Percentiles rank a stretch among this genome's conserved stretches.
Evolutionary conservation across 1,284 basidiomycete genomes (phyloP).

Genomic region (Puccinia polysora): DNA sequence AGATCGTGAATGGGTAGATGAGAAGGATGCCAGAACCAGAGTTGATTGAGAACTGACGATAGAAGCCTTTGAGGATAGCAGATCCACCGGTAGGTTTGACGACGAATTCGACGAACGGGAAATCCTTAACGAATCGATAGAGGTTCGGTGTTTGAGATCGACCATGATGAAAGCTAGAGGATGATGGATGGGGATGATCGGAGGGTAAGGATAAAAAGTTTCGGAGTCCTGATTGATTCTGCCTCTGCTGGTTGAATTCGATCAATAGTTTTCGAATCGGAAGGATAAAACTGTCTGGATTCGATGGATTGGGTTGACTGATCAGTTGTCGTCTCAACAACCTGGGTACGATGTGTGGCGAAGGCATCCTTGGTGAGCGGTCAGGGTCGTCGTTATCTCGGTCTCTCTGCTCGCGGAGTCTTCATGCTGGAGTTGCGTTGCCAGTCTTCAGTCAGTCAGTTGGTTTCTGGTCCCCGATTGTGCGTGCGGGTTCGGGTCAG

Average conservation of each 20-base stretch:
- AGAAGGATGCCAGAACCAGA: neutral
- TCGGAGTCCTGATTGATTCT: conserved; percentile 30
- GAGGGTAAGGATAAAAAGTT: conserved; percentile 22
- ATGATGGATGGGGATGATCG: no score
- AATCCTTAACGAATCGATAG: conserved; percentile 14
- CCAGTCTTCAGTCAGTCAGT: no score
- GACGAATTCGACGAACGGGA: conserved; percentile 35
- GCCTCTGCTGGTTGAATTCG: conserved; percentile 38
- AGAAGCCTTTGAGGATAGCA: conserved; percentile 38
- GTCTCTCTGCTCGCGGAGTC: no score
- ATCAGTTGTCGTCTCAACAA: conserved; percentile 33
- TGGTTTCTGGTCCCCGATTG: no score
- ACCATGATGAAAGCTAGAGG: no score
- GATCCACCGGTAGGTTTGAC: conserved; percentile 29
- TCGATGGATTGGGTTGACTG: conserved; percentile 26
- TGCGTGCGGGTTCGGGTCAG: no score
- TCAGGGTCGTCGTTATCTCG: no score
- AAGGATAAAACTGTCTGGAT: conserved; percentile 30
- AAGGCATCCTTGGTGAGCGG: conserved; percentile 34
- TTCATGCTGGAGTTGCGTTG: no score
- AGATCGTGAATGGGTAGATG: neutral
- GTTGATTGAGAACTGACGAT: conserved; percentile 19
- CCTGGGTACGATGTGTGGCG: conserved; percentile 34
- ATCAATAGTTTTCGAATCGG: conserved; percentile 38
- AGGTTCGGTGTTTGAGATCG: conserved; percentile 10